A percentile compares a stretch with the other conserved stretches of the same genome.
These are phyloP conservation scores for Candida quercuum DNA, from an alignment of 805 yeast genomes.

Conservation along the genomic window DNA sequence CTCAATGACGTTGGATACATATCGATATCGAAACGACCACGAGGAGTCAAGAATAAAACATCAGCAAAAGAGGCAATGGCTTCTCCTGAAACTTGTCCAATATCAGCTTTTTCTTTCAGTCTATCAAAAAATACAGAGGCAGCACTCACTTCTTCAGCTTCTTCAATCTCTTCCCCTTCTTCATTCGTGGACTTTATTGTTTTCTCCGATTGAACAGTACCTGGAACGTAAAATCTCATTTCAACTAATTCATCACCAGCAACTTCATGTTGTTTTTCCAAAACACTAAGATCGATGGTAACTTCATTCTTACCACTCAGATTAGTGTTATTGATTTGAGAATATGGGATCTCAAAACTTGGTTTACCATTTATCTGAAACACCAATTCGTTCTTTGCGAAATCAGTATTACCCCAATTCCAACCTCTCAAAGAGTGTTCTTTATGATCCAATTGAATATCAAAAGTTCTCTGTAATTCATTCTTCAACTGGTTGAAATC, in stretches of 20 bases:
- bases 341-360: slow-evolving; percentile 84
- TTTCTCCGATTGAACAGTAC: slow-evolving; percentile 46
- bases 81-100: slow-evolving; percentile 92
- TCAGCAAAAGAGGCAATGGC: slow-evolving; percentile 92
- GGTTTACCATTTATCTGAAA: slow-evolving; percentile 87
- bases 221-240: slow-evolving; percentile 89
- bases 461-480: slow-evolving; percentile 75
- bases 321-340: slow-evolving; percentile 75
- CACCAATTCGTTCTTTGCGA: slow-evolving; percentile 86
- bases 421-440: slow-evolving; percentile 97
- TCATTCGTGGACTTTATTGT: slow-evolving; percentile 5
- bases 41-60: slow-evolving; percentile 87
- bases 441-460: slow-evolving; percentile 65
- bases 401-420: slow-evolving; percentile 97
- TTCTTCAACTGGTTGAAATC: slow-evolving; percentile 78
- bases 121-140: slow-evolving; percentile 88
- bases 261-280: slow-evolving; percentile 44
- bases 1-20: slow-evolving; percentile 84
- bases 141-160: slow-evolving; percentile 49
- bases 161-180: slow-evolving; percentile 30
- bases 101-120: slow-evolving; percentile 86
- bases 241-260: slow-evolving; percentile 97
- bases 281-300: slow-evolving; percentile 74
- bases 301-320: slow-evolving; percentile 91
- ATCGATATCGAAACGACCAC: slow-evolving; percentile 98